Evolutionary conservation across 306 rosid species (phyloP).

Genomic region (Quercus parvula): DNA sequence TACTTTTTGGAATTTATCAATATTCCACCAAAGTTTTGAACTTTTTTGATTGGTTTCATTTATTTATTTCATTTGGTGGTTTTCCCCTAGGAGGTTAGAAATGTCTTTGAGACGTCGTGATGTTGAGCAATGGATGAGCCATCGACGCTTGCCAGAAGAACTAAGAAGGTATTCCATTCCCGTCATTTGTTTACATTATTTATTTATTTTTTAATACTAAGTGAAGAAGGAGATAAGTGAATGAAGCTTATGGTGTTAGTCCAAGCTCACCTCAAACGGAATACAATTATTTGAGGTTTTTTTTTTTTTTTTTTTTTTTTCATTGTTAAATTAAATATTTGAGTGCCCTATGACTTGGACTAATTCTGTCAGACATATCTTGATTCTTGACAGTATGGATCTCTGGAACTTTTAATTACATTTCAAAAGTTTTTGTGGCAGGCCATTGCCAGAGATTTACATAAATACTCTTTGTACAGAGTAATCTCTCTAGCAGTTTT

Average conservation of each 20-base stretch:
- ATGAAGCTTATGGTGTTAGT: too few species aligned
- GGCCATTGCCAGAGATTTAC: neutral
- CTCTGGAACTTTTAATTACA: neutral
- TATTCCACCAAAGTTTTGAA: neutral
- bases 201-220: too few species aligned
- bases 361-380: neutral
- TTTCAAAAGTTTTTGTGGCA: neutral
- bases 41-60: neutral
- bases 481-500: neutral
- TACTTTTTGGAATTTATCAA: neutral
- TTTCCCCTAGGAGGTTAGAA: constrained; percentile 59
- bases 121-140: constrained; percentile 92
- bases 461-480: neutral
- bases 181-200: neutral
- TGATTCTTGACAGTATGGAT: neutral
- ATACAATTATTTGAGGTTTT: too few species aligned
- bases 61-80: constrained; percentile 2
- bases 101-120: constrained; percentile 78
- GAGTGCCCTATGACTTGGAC: neutral
- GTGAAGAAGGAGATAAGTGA: too few species aligned
- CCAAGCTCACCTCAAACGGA: too few species aligned
- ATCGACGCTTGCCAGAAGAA: constrained; percentile 66
- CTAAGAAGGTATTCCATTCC: constrained; percentile 43
- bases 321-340: neutral
- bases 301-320: neutral